A percentile compares a stretch with the other conserved stretches of the same genome.
Evolutionary conservation across 1,139 yeast species (phyloP).

Genomic region (Hemisphaericaspora xylofermentans): DNA sequence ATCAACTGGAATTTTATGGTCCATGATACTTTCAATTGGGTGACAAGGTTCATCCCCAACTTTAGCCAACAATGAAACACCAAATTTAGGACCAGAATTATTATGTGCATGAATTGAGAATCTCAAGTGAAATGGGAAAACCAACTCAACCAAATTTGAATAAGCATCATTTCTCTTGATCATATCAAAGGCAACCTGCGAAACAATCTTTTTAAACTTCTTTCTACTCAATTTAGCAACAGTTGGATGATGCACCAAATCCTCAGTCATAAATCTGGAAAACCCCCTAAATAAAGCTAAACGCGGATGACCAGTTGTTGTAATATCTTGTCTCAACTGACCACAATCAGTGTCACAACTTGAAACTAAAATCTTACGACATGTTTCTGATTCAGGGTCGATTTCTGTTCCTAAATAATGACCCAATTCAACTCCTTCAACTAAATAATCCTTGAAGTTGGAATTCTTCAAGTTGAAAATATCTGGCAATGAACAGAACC

Average conservation of each 20-base stretch:
- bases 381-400: constrained; percentile 35
- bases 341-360: constrained; percentile 44
- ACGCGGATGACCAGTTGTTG: constrained; percentile 49
- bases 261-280: constrained; percentile 59
- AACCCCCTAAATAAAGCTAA: constrained; percentile 55
- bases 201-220: constrained; percentile 48
- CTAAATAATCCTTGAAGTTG: constrained; percentile 16
- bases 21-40: constrained; percentile 29
- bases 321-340: constrained; percentile 33
- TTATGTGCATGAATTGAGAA: constrained; percentile 62
- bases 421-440: constrained; percentile 24
- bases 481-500: constrained; percentile 37
- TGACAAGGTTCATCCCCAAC: constrained; percentile 39
- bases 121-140: constrained; percentile 59
- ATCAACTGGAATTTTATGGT: constrained; percentile 26
- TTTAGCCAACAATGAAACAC: constrained; percentile 44
- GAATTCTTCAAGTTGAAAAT: constrained; percentile 28
- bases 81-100: constrained; percentile 59
- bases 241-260: constrained; percentile 42
- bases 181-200: constrained; percentile 62
- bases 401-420: constrained; percentile 37
- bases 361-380: constrained; percentile 37
- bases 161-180: constrained; percentile 64
- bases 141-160: constrained; percentile 57
- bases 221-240: constrained; percentile 43